Conservation (phyloP, 164 flowering plant genomes). For the Malania oleifera region DNA sequence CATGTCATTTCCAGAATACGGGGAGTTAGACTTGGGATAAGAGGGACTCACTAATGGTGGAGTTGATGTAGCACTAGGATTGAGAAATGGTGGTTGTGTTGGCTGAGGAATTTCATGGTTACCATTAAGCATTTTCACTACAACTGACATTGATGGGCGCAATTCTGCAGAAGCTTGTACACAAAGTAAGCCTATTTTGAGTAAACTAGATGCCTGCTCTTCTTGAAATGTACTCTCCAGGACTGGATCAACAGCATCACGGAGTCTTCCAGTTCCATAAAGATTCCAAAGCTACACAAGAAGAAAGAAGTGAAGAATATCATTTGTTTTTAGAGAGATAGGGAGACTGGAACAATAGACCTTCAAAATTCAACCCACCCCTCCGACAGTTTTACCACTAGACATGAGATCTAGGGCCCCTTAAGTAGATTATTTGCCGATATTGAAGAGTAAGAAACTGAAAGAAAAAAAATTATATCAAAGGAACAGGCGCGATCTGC, state of each 20-base stretch:
- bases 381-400: too few relatives aligned
- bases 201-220: constrained; percentile 47
- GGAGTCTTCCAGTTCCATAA: constrained; percentile 32
- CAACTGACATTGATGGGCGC: constrained; percentile 73
- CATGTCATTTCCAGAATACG: constrained; percentile 46
- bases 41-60: constrained; percentile 10
- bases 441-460: too few relatives aligned
- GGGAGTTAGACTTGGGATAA: constrained; percentile 31
- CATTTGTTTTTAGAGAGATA: too few relatives aligned
- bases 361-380: too few relatives aligned
- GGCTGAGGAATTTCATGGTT: constrained; percentile 45
- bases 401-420: too few relatives aligned
- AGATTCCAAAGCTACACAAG: constrained; percentile 63
- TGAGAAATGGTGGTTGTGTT: constrained; percentile 69
- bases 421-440: too few relatives aligned
- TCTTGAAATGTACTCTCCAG: constrained; percentile 37
- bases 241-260: constrained; percentile 53
- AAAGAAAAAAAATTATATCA: not conserved
- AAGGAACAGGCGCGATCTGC: not conserved
- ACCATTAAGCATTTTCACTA: constrained; percentile 53
- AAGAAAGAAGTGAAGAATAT: not conserved
- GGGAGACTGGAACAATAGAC: too few relatives aligned
- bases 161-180: constrained; percentile 67
- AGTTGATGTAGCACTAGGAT: constrained; percentile 18
- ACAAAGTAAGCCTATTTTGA: constrained; percentile 71